Evolutionary conservation across 352 stramenopile genomes (phyloP).

Genomic region (Saprolegnia parasitica): DNA sequence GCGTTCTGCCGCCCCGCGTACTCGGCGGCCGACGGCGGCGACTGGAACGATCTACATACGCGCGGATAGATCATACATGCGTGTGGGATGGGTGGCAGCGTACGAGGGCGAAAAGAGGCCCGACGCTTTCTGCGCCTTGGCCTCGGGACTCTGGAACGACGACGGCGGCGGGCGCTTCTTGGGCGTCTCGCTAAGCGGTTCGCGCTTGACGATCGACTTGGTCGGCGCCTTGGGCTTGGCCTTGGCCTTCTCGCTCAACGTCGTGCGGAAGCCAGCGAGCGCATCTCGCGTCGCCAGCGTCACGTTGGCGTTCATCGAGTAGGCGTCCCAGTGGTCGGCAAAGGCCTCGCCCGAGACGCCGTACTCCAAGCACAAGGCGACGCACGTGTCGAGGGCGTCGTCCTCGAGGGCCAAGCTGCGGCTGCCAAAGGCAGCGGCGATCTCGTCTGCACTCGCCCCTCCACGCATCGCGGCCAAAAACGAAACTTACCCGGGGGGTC

Average conservation of each 20-base stretch:
- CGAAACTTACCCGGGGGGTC: no score
- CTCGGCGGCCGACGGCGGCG: slow-evolving; percentile 50
- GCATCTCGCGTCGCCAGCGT: slow-evolving; percentile 50
- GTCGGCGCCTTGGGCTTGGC: not conserved
- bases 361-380: slow-evolving; percentile 71
- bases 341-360: slow-evolving; percentile 69
- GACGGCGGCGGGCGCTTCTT: slow-evolving; percentile 63
- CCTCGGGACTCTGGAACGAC: slow-evolving; percentile 45
- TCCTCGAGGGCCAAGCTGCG: slow-evolving; percentile 71
- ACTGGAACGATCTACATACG: slow-evolving; percentile 48
- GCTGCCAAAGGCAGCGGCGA: slow-evolving; percentile 64
- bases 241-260: slow-evolving; percentile 52
- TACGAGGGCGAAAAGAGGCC: slow-evolving; percentile 68
- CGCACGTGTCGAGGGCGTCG: slow-evolving; percentile 60
- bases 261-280: slow-evolving; percentile 65
- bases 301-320: slow-evolving; percentile 83
- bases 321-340: slow-evolving; percentile 75
- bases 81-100: slow-evolving; percentile 10
- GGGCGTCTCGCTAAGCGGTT: slow-evolving; percentile 30
- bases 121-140: slow-evolving; percentile 61
- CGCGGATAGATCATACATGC: not conserved
- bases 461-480: no score
- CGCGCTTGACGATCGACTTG: slow-evolving; percentile 40
- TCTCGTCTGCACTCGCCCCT: slow-evolving; percentile 33
- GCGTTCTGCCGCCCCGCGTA: slow-evolving; percentile 77